Conservation (phyloP, 371 early-diverging fungal species). For the Rhizopus delemar region DNA sequence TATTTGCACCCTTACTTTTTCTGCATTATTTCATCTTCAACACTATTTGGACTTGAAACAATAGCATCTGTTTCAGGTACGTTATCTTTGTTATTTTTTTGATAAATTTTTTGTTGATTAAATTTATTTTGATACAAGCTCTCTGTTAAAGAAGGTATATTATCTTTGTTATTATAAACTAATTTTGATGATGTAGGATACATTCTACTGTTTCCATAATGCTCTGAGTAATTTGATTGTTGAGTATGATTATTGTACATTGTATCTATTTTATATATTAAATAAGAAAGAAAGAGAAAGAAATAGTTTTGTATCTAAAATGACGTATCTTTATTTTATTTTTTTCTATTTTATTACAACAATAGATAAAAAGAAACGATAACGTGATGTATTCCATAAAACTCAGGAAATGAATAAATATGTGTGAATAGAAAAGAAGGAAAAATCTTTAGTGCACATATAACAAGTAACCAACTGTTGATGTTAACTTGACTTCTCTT, state of each 20-base stretch:
- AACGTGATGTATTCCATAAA: not conserved
- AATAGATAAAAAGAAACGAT: not conserved
- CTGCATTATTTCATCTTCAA: constrained; percentile 43
- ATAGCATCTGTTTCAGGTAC: constrained; percentile 1
- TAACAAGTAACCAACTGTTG: too few species aligned
- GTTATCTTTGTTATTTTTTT: constrained; percentile 9
- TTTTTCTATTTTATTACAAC: not conserved
- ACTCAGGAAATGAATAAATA: too few species aligned
- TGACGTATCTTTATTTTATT: not conserved
- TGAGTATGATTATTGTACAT: not conserved
- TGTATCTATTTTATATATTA: not conserved
- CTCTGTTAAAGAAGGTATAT: constrained; percentile 1
- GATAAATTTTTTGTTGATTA: not conserved
- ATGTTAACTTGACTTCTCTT: too few species aligned
- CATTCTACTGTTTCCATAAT: not conserved
- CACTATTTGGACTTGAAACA: constrained; percentile 30
- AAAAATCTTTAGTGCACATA: too few species aligned
- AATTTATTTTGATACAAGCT: not conserved
- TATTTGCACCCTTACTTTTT: constrained; percentile 34
- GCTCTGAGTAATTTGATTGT: not conserved
- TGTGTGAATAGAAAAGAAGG: too few species aligned
- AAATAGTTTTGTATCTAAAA: not conserved
- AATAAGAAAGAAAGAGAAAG: not conserved
- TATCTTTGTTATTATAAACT: not conserved
- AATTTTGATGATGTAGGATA: not conserved